Evolutionary conservation across 1,284 basidiomycete species (phyloP).

Genomic region (Microbotryum intermedium): DNA sequence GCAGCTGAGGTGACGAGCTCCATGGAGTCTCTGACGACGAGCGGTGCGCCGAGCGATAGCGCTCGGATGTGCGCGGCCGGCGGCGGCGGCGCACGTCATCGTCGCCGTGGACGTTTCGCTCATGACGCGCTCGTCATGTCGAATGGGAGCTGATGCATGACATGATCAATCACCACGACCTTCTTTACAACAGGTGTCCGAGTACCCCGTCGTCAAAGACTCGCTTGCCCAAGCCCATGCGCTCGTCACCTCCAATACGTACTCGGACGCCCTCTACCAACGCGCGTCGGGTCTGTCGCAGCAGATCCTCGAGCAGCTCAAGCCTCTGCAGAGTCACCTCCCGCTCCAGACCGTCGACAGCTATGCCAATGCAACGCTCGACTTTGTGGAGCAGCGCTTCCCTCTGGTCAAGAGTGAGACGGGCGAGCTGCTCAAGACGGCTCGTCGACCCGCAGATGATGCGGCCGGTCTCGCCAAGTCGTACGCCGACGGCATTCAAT

Average conservation of each 20-base stretch:
- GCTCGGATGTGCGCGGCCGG: too few species aligned
- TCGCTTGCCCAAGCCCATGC: constrained; percentile 18
- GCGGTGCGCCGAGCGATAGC: too few species aligned
- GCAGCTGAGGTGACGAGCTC: too few species aligned
- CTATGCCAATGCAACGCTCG: constrained; percentile 22
- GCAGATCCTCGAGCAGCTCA: constrained; percentile 13
- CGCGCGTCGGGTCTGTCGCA: constrained; percentile 5
- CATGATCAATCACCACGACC: too few species aligned
- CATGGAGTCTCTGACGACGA: too few species aligned
- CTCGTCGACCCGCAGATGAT: constrained; percentile 19
- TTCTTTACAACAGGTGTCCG: constrained; percentile 6
- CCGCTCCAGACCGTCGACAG: constrained; percentile 21
- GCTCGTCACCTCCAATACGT: constrained; percentile 11
- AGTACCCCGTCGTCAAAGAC: constrained; percentile 28
- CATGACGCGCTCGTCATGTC: too few species aligned
- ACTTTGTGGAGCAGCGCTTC: constrained; percentile 25
- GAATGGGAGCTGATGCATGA: too few species aligned
- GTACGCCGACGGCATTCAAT: constrained; percentile 14
- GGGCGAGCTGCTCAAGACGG: constrained; percentile 7
- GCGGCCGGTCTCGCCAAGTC: constrained; percentile 10
- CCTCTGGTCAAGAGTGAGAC: constrained; percentile 27
- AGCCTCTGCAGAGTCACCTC: constrained; percentile 21
- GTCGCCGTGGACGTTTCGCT: too few species aligned
- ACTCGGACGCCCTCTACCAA: constrained; percentile 16
- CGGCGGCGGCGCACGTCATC: too few species aligned